Evolutionary conservation across 2,329 filamentous ascomycete genomes (phyloP).

Genomic region (Trichocomaceae sp.): DNA sequence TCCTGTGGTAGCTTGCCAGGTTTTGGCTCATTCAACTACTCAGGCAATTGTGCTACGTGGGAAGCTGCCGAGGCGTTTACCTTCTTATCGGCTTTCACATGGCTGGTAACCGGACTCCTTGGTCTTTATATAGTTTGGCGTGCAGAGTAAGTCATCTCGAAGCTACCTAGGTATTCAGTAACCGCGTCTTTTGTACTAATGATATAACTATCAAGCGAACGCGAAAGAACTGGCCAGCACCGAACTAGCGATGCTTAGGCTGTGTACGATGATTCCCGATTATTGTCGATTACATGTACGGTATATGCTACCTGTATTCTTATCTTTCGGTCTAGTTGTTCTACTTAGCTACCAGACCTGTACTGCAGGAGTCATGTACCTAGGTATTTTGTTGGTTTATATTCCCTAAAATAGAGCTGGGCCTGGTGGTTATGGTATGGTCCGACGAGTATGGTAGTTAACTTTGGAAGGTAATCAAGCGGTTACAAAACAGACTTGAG

Average conservation of each 20-base stretch:
- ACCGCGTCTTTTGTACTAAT: not conserved
- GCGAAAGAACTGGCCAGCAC: not conserved
- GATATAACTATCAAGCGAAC: not conserved
- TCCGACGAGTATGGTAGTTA: too few species aligned
- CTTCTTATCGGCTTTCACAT: constrained; percentile 64
- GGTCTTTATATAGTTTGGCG: constrained; percentile 11
- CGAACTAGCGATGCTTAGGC: not conserved
- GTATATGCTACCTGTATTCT: not conserved
- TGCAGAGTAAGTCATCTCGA: constrained; percentile 6
- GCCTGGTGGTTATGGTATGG: not conserved
- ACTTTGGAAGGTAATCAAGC: too few species aligned
- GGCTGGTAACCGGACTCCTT: constrained; percentile 42
- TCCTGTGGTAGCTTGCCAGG: constrained; percentile 51
- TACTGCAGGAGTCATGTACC: too few species aligned
- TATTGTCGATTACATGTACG: not conserved
- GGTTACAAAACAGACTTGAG: too few species aligned
- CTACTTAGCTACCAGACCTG: not conserved
- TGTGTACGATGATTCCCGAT: not conserved
- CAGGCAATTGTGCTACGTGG: constrained; percentile 58
- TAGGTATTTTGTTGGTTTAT: not conserved
- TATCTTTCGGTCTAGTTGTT: not conserved
- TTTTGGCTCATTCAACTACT: constrained; percentile 51
- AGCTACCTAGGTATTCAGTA: too few species aligned
- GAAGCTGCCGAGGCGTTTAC: constrained; percentile 65
- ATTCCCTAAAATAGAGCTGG: not conserved